Percentiles rank a stretch among this genome's conserved stretches.
These are phyloP conservation scores for Fusarium haematococcum DNA, from an alignment of 2,329 filamentous ascomycete genomes.

Conservation along the genomic window DNA sequence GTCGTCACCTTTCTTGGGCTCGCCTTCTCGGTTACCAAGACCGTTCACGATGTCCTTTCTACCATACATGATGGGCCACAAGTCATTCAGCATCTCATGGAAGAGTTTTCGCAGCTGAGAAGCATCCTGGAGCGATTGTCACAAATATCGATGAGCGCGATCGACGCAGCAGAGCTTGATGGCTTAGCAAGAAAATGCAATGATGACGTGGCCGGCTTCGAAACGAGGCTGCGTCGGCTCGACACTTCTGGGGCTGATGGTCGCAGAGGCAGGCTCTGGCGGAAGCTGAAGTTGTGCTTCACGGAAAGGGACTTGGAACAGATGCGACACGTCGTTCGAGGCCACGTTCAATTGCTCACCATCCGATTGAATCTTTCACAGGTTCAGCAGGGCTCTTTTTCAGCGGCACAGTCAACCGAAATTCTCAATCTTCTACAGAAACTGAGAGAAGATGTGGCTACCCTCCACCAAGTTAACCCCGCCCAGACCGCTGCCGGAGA, in stretches of 20 bases:
- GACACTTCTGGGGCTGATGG: not conserved
- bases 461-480: rapidly evolving
- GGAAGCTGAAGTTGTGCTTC: not conserved
- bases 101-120: not conserved
- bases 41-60: not conserved
- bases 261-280: not conserved
- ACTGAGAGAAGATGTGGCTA: rapidly evolving
- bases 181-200: rapidly evolving
- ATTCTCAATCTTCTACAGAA: not conserved
- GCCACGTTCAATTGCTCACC: not conserved
- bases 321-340: not conserved
- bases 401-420: not conserved
- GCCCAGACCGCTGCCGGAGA: rapidly evolving
- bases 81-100: rapidly evolving
- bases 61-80: conserved; percentile 2
- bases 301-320: not conserved
- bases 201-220: rapidly evolving
- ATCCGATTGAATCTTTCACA: not conserved
- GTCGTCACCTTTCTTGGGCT: not conserved
- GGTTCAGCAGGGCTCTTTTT: not conserved
- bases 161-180: not conserved
- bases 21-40: not conserved
- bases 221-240: rapidly evolving
- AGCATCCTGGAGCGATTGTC: rapidly evolving
- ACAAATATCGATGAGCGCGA: rapidly evolving